Evolutionary conservation across 1,284 basidiomycete genomes (phyloP), one percentile per base, ranked within the genome.

Genomic region (Microbotryomycetes sp.): DNA sequence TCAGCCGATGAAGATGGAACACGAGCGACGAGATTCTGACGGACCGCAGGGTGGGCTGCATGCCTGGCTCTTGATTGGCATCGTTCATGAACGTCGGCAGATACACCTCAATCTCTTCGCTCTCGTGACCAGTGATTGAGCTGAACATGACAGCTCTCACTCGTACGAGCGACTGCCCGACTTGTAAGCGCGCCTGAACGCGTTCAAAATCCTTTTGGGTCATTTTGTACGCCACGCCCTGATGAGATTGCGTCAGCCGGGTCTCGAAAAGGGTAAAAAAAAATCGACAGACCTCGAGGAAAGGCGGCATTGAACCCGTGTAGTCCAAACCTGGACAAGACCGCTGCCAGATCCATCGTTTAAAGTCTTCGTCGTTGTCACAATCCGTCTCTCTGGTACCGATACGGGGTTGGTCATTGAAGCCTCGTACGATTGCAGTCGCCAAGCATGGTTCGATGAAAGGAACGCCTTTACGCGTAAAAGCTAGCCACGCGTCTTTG

Each of bases 221-320:
- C 9, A 57, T 48, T n/a, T 64, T 56, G 47, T 52, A 61, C 2
- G 58, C 60, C 27, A 67, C 50, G 21, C 65, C 65, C 62, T 66
- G 28, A 1, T 3, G 1, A 6, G 4, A 3, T 1, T 4, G 4
- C 0, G 21, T 47, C 16, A 30, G 45, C 1, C 0, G 1, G 16
- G 4, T 23, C 21, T 4, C 3, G 26, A 15, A 35, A 18, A 16
- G 5, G 16, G 4, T 6, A n/a, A 1, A 21, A 27, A 16, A 21
- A 18, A 4, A 5, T 5, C 1, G 4, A 15, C 9, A 2, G 11
- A 18, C n/a, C n/a, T n/a, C 35, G 18, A 41, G 9, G 35, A 41
- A 41, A 41, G 9, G 9, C 13, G 65, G 62, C 23, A 64, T 15
- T 3, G n/a, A 6, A 0, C 65, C 65, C 3, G 45, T 30, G 30